Conservation (phyloP, 768 basidiomycete genomes). For the Daedalea quercina region DNA sequence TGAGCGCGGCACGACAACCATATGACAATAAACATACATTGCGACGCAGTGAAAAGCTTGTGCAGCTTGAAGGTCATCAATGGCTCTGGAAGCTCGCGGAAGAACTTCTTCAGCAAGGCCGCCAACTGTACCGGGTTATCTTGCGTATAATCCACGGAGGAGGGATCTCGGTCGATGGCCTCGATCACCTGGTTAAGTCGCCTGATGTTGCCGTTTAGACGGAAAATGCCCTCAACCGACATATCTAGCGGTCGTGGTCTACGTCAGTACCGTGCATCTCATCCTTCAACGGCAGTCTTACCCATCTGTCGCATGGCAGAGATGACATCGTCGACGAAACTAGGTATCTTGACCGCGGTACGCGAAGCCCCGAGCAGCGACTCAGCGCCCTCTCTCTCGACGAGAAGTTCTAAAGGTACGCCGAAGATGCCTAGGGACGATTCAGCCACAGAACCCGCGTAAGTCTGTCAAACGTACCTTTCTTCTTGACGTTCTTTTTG, state of each 20-base stretch:
- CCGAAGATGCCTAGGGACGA: conserved; percentile 74
- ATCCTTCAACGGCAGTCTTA: conserved; percentile 28
- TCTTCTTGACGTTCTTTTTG: conserved; percentile 89
- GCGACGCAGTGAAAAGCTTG: conserved; percentile 79
- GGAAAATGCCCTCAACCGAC: conserved; percentile 98
- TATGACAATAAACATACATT: conserved; percentile 49
- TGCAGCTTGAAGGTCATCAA: conserved; percentile 93
- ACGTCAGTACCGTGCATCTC: conserved; percentile 1
- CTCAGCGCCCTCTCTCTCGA: conserved; percentile 94
- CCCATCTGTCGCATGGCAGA: conserved; percentile 99
- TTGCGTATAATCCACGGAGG: conserved; percentile 83
- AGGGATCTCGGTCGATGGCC: conserved; percentile 89
- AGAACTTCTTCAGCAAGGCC: conserved; percentile 93
- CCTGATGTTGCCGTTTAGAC: conserved; percentile 96
- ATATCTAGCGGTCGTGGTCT: conserved; percentile 55
- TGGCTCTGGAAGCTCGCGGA: conserved; percentile 94
- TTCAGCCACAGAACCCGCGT: conserved; percentile 2
- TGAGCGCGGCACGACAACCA: not conserved
- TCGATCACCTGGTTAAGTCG: conserved; percentile 88
- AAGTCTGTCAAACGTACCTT: conserved; percentile 41
- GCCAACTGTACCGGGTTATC: conserved; percentile 98
- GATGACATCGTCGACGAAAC: conserved; percentile 96
- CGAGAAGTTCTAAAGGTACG: conserved; percentile 86
- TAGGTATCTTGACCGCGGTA: conserved; percentile 81
- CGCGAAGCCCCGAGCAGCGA: conserved; percentile 87